Base-by-base conservation (phyloP, 2,329 filamentous ascomycete genomes). In the Fusarium camptoceras region DNA sequence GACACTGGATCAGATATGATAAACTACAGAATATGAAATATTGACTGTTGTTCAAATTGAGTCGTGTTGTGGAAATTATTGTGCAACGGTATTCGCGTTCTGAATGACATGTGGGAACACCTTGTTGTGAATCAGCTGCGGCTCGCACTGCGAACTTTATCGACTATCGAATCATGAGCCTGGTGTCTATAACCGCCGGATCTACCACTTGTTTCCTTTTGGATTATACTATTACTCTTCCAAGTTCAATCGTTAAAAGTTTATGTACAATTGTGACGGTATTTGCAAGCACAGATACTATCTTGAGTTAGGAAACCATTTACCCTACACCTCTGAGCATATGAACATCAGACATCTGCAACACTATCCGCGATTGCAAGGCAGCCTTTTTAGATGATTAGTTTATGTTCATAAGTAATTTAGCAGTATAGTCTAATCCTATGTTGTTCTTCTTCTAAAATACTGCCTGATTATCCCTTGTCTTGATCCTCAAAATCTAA, bases 391-490 rank as follows among this genome's bases (percentile, higher is more conserved):
- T 20, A 48, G 28, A n/a, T 20, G 4, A 9, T 14, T 41, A 3
- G 4, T 8, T 11, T 12, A 10, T 18, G 11, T 28, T 22, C 2
- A 28, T 8, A 4, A 9, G 6, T 4, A 4, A 39, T 22, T 7
- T 4, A 6, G 1, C 6, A 4, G 4, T 28, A 6, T 14, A 2
- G 1, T 15, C 27, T 6, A 22, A 8, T 28, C 6, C 14, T 8
- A 8, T 6, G 8, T 8, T n/a, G 22, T 5, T 5, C 7, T n/a
- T 3, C 12, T 7, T 24, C n/a, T 22, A 39, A 28, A n/a, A 14
- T 70, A 57, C 43, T 64, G 67, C 66, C 67, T 66, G 16, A 10
- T 43, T 47, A 24, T 39, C 22, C 50, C 11, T 39, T 43, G 6
- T 34, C n/a, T 18, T 42, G 14, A 11, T 14, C 7, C 10, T 8